Evolutionary conservation across 257 asterid genomes (phyloP), one percentile per base, ranked within the genome.

Genomic region (Gardenia jasminoides): DNA sequence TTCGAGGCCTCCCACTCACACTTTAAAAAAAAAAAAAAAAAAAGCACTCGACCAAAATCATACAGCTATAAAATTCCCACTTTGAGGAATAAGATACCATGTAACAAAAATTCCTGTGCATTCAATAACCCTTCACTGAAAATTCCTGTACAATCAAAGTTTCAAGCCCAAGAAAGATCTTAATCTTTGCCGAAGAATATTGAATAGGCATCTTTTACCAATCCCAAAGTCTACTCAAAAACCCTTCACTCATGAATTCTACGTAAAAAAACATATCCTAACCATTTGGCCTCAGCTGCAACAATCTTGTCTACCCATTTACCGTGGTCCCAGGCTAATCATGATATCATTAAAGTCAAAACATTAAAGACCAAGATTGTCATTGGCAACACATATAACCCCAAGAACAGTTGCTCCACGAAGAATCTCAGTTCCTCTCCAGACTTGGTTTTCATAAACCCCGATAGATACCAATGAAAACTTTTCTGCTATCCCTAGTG

Each of bases 131-230:
- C 4, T 36, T 36, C 41, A 36, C 41, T 5, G 41, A 36, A 2
- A 36, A 2, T 36, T 36, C 41, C 41, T 2, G 41, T 3, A 80
- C 78, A 82, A 82, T 87, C 88, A 79, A 88, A 36, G 46, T n/a
- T 73, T 76, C 28, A 64, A 80, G 76, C 75, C 74, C 22, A 85
- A 31, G 70, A 83, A 76, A 78, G 36, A 72, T 44, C 76, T 84
- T 56, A 82, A 82, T 33, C 83, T 82, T 90, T 56, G 80, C 16
- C 89, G 71, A 90, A 73, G 44, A 82, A 69, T 41, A 82, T 73
- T 36, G 85, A 74, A 61, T 88, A 67, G 36, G 91, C 88, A 79
- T 86, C 87, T 77, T 79, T 89, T 83, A 80, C 83, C 67, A 66
- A 24, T 83, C 10, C 43, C 33, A 41, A 79, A 9, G 0, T 20